These are phyloP conservation scores for Biscogniauxia sp. DNA, from an alignment of 2,329 filamentous ascomycete species.

Conservation along the genomic window DNA sequence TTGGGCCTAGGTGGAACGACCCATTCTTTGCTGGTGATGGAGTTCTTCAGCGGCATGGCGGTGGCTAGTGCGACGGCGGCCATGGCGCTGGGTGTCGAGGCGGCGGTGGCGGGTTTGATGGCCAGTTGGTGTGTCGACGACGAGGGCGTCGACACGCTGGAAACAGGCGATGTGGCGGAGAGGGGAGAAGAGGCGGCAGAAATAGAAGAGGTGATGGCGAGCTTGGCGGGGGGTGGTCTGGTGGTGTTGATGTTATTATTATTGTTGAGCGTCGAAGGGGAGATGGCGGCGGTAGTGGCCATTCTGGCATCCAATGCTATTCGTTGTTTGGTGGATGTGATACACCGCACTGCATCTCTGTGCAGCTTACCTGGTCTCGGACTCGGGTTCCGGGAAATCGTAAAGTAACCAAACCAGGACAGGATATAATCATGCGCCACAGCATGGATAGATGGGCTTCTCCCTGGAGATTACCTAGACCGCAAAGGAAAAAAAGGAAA, in stretches of 20 bases:
- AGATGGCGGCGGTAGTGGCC: conserved; percentile 21
- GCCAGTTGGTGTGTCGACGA: conserved; percentile 25
- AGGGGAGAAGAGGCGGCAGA: conserved; percentile 28
- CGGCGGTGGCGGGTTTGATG: conserved; percentile 26
- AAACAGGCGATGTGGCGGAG: conserved; percentile 27
- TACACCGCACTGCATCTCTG: not conserved
- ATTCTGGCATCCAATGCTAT: conserved; percentile 17
- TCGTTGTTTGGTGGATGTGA: not conserved
- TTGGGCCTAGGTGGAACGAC: conserved; percentile 80
- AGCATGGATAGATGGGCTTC: not conserved
- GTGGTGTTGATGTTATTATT: not conserved
- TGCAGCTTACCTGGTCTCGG: not conserved
- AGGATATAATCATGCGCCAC: not conserved
- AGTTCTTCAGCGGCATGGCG: conserved; percentile 45
- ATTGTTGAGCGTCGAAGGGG: conserved; percentile 16
- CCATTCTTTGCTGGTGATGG: conserved; percentile 81
- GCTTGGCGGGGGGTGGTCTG: conserved; percentile 26
- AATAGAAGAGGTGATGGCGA: conserved; percentile 29
- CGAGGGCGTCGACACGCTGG: conserved; percentile 27
- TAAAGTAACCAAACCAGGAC: not conserved
- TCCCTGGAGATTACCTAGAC: not conserved
- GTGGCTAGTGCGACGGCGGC: conserved; percentile 45
- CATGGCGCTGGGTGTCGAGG: conserved; percentile 39
- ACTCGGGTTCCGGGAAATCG: not conserved
- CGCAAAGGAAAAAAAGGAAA: no score